Evolutionary conservation across 495 filamentous ascomycete species (phyloP).

Genomic region (Aspergillus sparsus): DNA sequence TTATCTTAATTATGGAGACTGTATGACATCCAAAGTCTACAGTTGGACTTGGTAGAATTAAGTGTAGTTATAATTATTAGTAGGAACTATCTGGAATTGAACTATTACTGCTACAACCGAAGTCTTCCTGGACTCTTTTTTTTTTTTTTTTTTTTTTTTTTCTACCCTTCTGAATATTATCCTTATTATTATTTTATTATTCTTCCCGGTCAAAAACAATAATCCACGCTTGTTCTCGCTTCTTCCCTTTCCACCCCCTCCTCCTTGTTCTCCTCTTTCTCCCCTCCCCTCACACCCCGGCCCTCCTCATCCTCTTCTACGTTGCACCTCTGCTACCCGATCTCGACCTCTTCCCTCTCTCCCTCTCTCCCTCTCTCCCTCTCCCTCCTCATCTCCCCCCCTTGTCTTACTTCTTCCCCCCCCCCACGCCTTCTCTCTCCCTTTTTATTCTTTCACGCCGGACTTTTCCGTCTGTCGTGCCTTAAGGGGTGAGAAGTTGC

Average conservation of each 20-base stretch:
- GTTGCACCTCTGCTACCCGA: conserved; percentile 22
- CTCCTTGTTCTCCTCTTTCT: conserved; percentile 10
- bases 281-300: conserved; percentile 18
- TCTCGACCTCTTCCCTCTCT: conserved; percentile 21
- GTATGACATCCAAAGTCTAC: neutral
- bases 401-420: conserved; percentile 19
- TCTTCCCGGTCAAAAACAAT: conserved; percentile 29
- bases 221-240: conserved; percentile 24
- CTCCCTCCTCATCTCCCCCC: conserved; percentile 21
- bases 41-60: conserved; percentile 4
- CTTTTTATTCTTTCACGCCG: conserved; percentile 24
- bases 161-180: neutral
- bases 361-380: conserved; percentile 21
- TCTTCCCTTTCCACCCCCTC: conserved; percentile 14
- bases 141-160: conserved; percentile 16
- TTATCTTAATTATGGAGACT: conserved; percentile 9
- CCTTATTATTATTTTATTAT: conserved; percentile 12
- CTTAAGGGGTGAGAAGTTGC: conserved; percentile 24
- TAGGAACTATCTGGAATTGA: neutral
- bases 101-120: conserved; percentile 2
- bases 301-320: conserved; percentile 25
- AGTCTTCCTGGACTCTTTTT: neutral
- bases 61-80: neutral
- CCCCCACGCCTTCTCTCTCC: conserved; percentile 23
- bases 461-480: conserved; percentile 28